Evolutionary conservation across 768 basidiomycete species (phyloP).

Genomic region (Lentinula sp.): DNA sequence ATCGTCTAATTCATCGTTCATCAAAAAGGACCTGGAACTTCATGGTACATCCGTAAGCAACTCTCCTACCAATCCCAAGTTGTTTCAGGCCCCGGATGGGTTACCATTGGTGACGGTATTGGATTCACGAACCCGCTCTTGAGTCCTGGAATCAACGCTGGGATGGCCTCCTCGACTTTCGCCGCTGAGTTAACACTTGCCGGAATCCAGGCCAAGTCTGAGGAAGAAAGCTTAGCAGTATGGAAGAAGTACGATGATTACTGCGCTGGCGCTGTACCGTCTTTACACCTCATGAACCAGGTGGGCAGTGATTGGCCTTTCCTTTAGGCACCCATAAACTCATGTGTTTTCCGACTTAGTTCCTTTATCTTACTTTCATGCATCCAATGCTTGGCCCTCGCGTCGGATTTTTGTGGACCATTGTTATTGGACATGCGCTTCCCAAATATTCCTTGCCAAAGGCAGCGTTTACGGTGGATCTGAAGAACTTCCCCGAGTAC

Average conservation of each 20-base stretch:
- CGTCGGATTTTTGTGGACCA: slow-evolving; percentile 12
- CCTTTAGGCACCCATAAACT: neutral
- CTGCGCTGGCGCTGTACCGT: neutral
- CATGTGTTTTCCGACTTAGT: slow-evolving; percentile 2
- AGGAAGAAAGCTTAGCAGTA: neutral
- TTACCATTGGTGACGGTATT: slow-evolving; percentile 9
- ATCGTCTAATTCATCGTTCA: neutral
- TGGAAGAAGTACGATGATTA: neutral
- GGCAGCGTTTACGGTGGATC: slow-evolving; percentile 8
- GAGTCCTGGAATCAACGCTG: slow-evolving; percentile 13
- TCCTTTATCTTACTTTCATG: slow-evolving; percentile 14
- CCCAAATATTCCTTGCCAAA: slow-evolving; percentile 8
- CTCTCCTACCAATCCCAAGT: slow-evolving; percentile 10
- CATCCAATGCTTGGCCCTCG: slow-evolving; percentile 10
- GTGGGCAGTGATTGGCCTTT: neutral
- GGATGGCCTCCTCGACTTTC: slow-evolving; percentile 8
- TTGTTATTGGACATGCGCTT: slow-evolving; percentile 8
- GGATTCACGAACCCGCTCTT: slow-evolving; percentile 13
- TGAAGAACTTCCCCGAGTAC: slow-evolving; percentile 8
- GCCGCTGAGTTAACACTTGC: slow-evolving; percentile 8
- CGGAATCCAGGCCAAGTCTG: neutral
- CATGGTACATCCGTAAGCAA: slow-evolving; percentile 13
- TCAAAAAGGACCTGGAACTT: slow-evolving; percentile 8
- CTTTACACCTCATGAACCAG: neutral
- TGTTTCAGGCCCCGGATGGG: slow-evolving; percentile 12